Evolutionary conservation across 495 filamentous ascomycete species (phyloP), one percentile per base, ranked within the genome.

Genomic region (Delitschia confertaspora): DNA sequence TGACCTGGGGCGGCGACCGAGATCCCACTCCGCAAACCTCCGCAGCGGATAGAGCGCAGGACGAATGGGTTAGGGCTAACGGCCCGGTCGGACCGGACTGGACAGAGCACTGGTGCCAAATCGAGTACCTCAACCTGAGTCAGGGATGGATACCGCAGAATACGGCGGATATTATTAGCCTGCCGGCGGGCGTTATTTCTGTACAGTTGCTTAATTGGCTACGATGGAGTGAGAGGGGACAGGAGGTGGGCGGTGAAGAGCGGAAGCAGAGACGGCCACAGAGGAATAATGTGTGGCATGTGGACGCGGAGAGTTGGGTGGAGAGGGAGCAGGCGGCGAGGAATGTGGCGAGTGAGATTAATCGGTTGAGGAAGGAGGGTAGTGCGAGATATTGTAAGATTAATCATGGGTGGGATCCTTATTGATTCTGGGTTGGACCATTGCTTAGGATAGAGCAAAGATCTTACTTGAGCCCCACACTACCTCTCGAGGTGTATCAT

Each of bases 21-120:
- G 25, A 25, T 18, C 18, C 24, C 7, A 3, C 24, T 35, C 60
- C 2, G 66, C n/a, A 34, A 20, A 2, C 22, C 18, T 19, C 11
- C 7, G 16, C 42, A 60, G 58, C 4, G 53, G 10, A 9, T 22
- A 25, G 20, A 14, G 31, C 21, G 3, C 1, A 9, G n/a, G 27
- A 40, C 14, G 36, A 47, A 19, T 53, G 43, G 42, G 33, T 25
- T 13, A 14, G 4, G 18, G 1, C 35, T 2, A 24, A 14, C 9
- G 23, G n/a, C 4, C 14, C 27, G 6, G 47, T 39, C 3, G 68
- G 69, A 0, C 67, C 69, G 0, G 70, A 73, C 35, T 76, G 70
- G 71, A 72, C 69, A 30, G 59, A 57, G 0, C 60, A 63, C 1
- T 77, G 74, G 74, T 47, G 69, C 36, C 64, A 69, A 38, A 45